These are phyloP conservation scores for Magnolia changhungtana DNA, from an alignment of 164 flowering plant genomes.

Conservation along the genomic window DNA sequence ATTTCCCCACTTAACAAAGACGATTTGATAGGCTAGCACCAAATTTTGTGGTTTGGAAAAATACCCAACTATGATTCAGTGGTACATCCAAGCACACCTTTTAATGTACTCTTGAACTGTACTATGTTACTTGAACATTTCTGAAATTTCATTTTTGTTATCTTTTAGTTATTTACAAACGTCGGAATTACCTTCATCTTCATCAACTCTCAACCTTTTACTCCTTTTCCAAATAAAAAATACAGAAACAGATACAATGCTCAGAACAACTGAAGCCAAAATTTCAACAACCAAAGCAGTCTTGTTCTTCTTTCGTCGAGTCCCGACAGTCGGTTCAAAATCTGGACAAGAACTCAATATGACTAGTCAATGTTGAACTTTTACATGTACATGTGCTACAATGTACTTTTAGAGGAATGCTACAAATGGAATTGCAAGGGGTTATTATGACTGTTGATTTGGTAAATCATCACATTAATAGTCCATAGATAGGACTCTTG, in stretches of 20 bases:
- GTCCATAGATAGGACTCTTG: no score
- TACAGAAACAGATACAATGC: conserved; percentile 21
- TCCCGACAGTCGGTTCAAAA: conserved; percentile 13
- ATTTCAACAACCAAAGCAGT: conserved; percentile 58
- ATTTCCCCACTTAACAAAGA: no score
- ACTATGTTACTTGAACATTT: background rate
- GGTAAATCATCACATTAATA: no score
- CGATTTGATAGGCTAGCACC: no score
- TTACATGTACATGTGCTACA: background rate
- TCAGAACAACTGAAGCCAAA: conserved; percentile 37
- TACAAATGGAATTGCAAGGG: background rate
- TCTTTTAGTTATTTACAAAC: background rate
- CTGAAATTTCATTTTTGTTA: background rate
- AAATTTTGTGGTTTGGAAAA: no score
- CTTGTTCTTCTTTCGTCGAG: conserved; percentile 23
- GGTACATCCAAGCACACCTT: no score
- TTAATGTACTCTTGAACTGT: background rate
- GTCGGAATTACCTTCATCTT: conserved; percentile 49
- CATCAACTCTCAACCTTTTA: conserved; percentile 22
- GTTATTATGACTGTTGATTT: no score
- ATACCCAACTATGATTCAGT: no score
- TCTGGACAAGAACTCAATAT: conserved; percentile 31
- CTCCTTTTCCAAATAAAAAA: conserved; percentile 28
- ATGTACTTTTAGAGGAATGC: background rate
- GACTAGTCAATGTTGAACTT: background rate